Conservation (phyloP, 2,329 filamentous ascomycete genomes). For the Gaeumannomyces tritici region DNA sequence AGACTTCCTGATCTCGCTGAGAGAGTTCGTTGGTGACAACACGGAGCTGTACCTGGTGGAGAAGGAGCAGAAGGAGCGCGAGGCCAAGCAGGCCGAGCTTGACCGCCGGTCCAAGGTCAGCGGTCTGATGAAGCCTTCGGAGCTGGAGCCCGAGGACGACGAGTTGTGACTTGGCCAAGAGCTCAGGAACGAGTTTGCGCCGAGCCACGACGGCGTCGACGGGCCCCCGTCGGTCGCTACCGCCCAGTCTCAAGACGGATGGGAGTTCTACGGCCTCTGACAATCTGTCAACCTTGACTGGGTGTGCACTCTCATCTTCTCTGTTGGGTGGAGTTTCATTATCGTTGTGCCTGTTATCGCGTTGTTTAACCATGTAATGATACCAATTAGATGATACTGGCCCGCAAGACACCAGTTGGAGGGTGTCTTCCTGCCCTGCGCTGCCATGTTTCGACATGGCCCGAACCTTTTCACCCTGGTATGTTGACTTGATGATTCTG, state of each 20-base stretch:
- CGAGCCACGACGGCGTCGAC: slow-evolving; percentile 17
- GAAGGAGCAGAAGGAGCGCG: slow-evolving; percentile 82
- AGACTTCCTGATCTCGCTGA: slow-evolving; percentile 93
- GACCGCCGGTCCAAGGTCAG: slow-evolving; percentile 92
- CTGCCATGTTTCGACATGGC: neutral
- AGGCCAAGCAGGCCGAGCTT: slow-evolving; percentile 79
- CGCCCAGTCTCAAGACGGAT: slow-evolving; percentile 36
- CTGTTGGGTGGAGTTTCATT: neutral
- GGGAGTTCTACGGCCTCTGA: slow-evolving; percentile 56
- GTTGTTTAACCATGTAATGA: slow-evolving; percentile 1
- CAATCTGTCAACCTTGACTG: neutral
- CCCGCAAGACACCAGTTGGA: neutral
- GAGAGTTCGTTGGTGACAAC: slow-evolving; percentile 95
- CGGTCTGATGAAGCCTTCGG: slow-evolving; percentile 92
- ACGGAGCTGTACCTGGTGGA: slow-evolving; percentile 89
- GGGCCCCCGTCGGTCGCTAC: slow-evolving; percentile 1
- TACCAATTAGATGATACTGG: slow-evolving; percentile 4
- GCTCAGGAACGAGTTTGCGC: slow-evolving; percentile 50
- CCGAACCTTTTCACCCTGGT: neutral
- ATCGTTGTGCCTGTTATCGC: neutral
- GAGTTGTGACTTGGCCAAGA: slow-evolving; percentile 77
- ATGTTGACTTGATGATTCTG: neutral
- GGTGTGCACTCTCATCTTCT: neutral
- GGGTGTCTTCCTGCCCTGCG: neutral
- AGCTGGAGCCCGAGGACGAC: slow-evolving; percentile 79